Conservation (phyloP, 768 basidiomycete species). For the Vararia minispora region DNA sequence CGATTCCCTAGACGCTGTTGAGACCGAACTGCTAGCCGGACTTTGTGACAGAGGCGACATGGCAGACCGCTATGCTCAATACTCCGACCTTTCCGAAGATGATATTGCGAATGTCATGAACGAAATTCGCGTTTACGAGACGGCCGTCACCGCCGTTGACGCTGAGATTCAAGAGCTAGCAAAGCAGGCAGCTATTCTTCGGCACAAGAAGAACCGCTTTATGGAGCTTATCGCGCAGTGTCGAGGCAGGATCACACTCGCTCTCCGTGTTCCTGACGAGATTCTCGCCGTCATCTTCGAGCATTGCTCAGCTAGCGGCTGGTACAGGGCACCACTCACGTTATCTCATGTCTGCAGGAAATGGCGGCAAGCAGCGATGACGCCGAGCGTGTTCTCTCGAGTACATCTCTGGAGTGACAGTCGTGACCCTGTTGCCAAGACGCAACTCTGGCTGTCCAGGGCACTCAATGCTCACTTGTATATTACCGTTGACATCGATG, state of each 20-base stretch:
- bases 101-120: conserved; percentile 14
- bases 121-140: conserved; percentile 25
- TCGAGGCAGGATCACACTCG: conserved; percentile 40
- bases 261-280: conserved; percentile 43
- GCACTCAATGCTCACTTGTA: conserved; percentile 32
- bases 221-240: conserved; percentile 30
- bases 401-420: conserved; percentile 39
- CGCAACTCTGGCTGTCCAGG: conserved; percentile 39
- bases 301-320: conserved; percentile 35
- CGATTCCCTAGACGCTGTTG: too few relatives aligned
- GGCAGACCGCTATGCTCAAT: too few relatives aligned
- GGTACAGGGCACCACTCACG: conserved; percentile 42
- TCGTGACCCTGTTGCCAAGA: conserved; percentile 29
- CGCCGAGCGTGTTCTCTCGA: conserved; percentile 48
- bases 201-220: conserved; percentile 31
- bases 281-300: conserved; percentile 45
- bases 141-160: conserved; percentile 30
- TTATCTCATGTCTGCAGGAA: conserved; percentile 47
- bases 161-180: conserved; percentile 31
- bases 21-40: too few relatives aligned
- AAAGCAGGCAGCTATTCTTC: conserved; percentile 29
- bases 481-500: conserved; percentile 29
- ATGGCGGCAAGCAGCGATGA: conserved; percentile 43
- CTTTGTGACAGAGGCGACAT: too few relatives aligned
- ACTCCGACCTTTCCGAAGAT: conserved; percentile 4